phyloP scores from a whole-genome alignment of 1,284 basidiomycete species.

The Pseudozyma sp. region DNA sequence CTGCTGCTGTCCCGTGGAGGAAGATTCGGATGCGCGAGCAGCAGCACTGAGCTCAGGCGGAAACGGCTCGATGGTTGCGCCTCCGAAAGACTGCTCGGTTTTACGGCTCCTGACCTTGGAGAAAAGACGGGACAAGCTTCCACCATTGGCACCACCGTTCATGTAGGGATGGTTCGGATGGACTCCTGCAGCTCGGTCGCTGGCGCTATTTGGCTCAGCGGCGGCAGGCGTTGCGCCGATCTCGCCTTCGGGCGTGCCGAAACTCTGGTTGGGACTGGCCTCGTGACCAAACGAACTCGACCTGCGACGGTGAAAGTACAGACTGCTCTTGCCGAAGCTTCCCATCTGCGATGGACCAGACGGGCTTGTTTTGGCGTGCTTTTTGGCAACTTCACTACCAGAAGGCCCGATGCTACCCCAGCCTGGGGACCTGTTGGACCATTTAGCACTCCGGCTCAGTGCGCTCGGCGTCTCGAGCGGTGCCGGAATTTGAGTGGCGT shows the following conservation, averaged over 20 bases:
- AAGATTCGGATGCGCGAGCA: conserved; percentile 7
- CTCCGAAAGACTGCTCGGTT: conserved; percentile 30
- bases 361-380: conserved; percentile 23
- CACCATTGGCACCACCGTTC: conserved; percentile 32
- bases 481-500: conserved; percentile 33
- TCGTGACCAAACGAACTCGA: conserved; percentile 61
- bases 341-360: conserved; percentile 14
- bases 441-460: background rate
- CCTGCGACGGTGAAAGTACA: conserved; percentile 38
- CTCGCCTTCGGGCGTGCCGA: conserved; percentile 12
- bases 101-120: conserved; percentile 49
- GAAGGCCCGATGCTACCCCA: conserved; percentile 28
- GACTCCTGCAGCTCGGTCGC: conserved; percentile 3
- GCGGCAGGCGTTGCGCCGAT: conserved; percentile 1
- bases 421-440: conserved; percentile 24
- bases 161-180: conserved; percentile 44
- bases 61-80: conserved; percentile 47
- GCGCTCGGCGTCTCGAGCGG: conserved; percentile 16
- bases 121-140: conserved; percentile 46
- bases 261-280: conserved; percentile 17
- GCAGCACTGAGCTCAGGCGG: conserved; percentile 29
- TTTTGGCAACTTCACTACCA: conserved; percentile 13
- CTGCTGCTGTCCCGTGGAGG: conserved; percentile 2
- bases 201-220: conserved; percentile 7
- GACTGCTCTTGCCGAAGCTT: conserved; percentile 24